Evolutionary conservation across 441 rosid genomes (phyloP).

Genomic region (Populus hybrid): DNA sequence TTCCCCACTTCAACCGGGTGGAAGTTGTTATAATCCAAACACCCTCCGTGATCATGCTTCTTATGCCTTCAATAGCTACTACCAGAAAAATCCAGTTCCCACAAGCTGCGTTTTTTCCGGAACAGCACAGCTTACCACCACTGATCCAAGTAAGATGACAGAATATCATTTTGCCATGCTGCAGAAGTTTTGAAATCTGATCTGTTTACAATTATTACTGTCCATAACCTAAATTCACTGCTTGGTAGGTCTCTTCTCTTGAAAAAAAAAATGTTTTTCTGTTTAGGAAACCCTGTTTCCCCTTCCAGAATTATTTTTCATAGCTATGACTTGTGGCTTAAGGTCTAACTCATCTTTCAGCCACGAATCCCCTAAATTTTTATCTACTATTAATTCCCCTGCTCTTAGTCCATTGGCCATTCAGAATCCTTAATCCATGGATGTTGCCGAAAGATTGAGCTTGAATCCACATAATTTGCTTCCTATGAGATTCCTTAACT

Average conservation of each 20-base stretch:
- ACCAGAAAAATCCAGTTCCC: slow-evolving; percentile 91
- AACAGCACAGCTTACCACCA: slow-evolving; percentile 66
- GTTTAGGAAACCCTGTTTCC: neutral
- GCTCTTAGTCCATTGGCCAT: neutral
- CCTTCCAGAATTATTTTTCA: neutral
- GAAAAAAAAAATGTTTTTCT: neutral
- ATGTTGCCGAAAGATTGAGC: neutral
- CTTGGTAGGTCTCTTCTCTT: neutral
- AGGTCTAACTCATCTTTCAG: neutral
- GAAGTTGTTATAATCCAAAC: slow-evolving; percentile 72
- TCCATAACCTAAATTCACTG: neutral
- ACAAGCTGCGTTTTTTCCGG: slow-evolving; percentile 93
- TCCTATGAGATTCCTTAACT: neutral
- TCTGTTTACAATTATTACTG: neutral
- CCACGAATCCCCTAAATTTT: neutral
- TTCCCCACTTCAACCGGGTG: slow-evolving; percentile 69
- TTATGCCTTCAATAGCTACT: slow-evolving; percentile 90
- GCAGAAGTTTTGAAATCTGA: neutral
- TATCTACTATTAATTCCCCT: neutral
- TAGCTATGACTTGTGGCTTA: neutral
- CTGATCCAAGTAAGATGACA: slow-evolving; percentile 82
- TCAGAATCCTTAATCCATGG: neutral
- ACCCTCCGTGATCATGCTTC: slow-evolving; percentile 82
- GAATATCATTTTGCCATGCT: neutral
- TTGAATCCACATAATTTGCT: neutral